Evolutionary conservation across 2,329 filamentous ascomycete species (phyloP), one percentile per base, ranked within the genome.

Genomic region (Lachnellula arida): DNA sequence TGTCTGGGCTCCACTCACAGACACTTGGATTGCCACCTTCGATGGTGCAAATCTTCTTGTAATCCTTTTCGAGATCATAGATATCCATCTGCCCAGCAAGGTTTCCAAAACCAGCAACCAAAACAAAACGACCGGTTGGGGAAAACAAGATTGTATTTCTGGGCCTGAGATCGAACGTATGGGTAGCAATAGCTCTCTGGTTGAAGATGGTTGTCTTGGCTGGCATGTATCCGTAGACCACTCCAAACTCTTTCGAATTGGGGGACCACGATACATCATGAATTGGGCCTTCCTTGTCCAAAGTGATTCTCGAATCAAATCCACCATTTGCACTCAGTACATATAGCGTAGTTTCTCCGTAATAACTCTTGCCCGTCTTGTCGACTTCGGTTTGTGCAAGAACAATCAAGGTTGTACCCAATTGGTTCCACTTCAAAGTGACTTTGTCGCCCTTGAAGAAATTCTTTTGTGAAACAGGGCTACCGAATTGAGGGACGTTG

Each of bases 401-500:
- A 63, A 97, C 93, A 68, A 99, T 88, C 70, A 97, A 75, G 71
- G 87, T 93, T 39, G 92, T 96, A 52, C 94, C 94, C 60, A 91
- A 80, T 64, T 87, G 84, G 75, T 99, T 99, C 94, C 94, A 99
- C 78, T 97, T 97, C 70, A 99, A 78, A 75, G 97, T 91, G 48
- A 99, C 93, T 78, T 97, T 97, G 79, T 99, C 94, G 61, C 92
- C 92, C 78, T 99, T 99, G 84, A 91, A 99, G 72, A 99, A 99
- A 1, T 88, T 97, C 85, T 99, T 99, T 72, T 97, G 93, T 40
- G 93, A 97, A 49, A 96, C 86, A 4, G 92, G 86, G 52, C 77
- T 78, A 61, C 76, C 81, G 75, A 97, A 97, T 66, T 94, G 81
- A 43, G 94, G 93, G 37, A 97, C 89, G 64, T 93, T 91, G 78